Base-by-base conservation (phyloP, 169 alveolate species). In the Blepharisma undulans region DNA sequence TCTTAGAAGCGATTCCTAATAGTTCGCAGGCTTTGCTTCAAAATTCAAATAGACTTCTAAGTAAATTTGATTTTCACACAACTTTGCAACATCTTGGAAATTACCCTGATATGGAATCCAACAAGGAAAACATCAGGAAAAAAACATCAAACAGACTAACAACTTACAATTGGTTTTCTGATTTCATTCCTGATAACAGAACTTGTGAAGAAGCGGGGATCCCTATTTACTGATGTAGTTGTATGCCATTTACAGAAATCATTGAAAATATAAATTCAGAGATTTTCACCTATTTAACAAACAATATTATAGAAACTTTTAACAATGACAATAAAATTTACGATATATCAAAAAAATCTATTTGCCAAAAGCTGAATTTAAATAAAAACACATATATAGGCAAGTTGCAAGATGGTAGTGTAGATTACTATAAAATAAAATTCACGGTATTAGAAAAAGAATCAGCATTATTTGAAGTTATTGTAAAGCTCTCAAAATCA, bases 201-300 rank as follows among this genome's bases (percentile, higher is more conserved):
- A 87, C 85, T 12, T 87, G 91, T 72, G 87, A 72, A 72, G 91
- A 87, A 16, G 87, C 30, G n/a, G 71, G 71, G 18, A 30, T 87
- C 10, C 91, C 91, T 87, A 60, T 87, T 10, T 87, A 72, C 30
- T 61, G 87, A 32, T 87, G 91, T 32, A 72, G 87, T n/a, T 87
- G 91, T 84, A 18, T 84, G 82, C 33, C 33, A n/a, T 59, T 84
- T 34, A 22, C 21, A n/a, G 90, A 84, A 59, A 34, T 84, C 21
- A 22, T 48, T 10, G 48, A 34, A 22, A 61, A n/a, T 10, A 18
- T 18, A 21, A 36, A 19, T 18, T 12, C 60, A 10, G 84, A 84
- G 84, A 12, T 84, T 14, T 14, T 59, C 22, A 48, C 10, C 27
- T 14, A 84, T 12, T 48, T 84, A 12, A 32, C 90, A 14, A 14